These are phyloP conservation scores for Fraxinus sp. DNA, from an alignment of 305 asterid genomes.

Conservation along the genomic window DNA sequence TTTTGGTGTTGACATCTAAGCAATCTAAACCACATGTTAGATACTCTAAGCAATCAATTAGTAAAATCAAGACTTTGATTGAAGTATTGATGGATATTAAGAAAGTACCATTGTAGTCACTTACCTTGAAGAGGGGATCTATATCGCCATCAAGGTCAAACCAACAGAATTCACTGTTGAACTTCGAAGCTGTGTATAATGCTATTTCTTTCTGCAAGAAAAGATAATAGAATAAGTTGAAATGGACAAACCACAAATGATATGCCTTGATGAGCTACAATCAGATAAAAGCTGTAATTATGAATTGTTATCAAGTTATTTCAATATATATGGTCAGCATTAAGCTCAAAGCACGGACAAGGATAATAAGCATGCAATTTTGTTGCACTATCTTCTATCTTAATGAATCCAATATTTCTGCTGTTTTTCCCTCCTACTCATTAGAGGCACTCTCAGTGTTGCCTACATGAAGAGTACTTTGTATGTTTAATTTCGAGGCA, in stretches of 20 bases:
- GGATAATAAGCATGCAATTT: background rate
- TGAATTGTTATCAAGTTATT: conserved; percentile 17
- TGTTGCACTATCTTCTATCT: background rate
- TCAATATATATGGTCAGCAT: conserved; percentile 5
- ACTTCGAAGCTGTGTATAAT: conserved; percentile 88
- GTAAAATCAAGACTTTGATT: background rate
- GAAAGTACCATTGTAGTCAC: conserved; percentile 11
- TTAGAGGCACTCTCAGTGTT: background rate
- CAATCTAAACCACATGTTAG: background rate
- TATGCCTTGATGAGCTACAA: conserved; percentile 18
- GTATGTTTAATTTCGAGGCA: background rate
- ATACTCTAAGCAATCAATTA: background rate
- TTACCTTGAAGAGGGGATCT: conserved; percentile 98
- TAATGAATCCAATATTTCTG: background rate
- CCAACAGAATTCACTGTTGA: conserved; percentile 93
- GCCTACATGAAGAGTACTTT: background rate
- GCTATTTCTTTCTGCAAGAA: conserved; percentile 97
- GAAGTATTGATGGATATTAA: conserved; percentile 1
- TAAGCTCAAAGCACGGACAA: background rate
- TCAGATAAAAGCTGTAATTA: conserved; percentile 19
- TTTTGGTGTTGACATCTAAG: background rate
- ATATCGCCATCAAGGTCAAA: conserved; percentile 98
- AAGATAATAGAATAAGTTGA: conserved; percentile 20
- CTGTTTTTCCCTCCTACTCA: background rate
- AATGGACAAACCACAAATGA: conserved; percentile 2